These are phyloP conservation scores for Aspergillus candidus DNA, from an alignment of 2,329 filamentous ascomycete species.

Conservation along the genomic window DNA sequence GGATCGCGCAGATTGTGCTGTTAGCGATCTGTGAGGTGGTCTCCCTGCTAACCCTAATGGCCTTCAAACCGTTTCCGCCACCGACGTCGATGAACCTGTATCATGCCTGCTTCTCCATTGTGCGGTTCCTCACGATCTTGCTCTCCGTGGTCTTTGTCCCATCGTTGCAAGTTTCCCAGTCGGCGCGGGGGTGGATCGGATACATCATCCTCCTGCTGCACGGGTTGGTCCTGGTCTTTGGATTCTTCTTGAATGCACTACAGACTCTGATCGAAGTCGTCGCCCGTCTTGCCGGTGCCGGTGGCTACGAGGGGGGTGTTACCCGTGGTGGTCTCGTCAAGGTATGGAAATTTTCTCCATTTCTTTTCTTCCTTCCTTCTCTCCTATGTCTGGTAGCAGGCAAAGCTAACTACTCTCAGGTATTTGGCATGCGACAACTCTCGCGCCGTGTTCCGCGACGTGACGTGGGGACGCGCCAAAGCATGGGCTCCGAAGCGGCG, in stretches of 20 bases:
- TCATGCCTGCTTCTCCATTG: slow-evolving; percentile 72
- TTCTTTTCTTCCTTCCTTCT: slow-evolving; percentile 1
- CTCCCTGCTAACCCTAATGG: slow-evolving; percentile 76
- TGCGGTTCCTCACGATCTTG: slow-evolving; percentile 70
- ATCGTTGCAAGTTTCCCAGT: slow-evolving; percentile 69
- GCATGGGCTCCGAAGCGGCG: slow-evolving; percentile 72
- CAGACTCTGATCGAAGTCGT: slow-evolving; percentile 87
- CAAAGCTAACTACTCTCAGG: slow-evolving; percentile 31
- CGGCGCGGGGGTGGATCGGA: slow-evolving; percentile 86
- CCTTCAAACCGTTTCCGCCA: slow-evolving; percentile 82
- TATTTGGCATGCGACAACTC: slow-evolving; percentile 85
- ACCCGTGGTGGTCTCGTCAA: slow-evolving; percentile 78
- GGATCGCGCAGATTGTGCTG: slow-evolving; percentile 86
- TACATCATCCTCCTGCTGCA: slow-evolving; percentile 87
- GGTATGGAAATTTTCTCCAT: slow-evolving; percentile 31
- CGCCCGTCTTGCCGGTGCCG: slow-evolving; percentile 75
- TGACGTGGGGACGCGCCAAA: slow-evolving; percentile 63
- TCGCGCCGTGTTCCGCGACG: slow-evolving; percentile 64
- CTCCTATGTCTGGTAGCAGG: too few relatives aligned
- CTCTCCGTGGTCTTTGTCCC: slow-evolving; percentile 80
- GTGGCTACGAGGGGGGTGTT: slow-evolving; percentile 64
- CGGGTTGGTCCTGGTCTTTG: slow-evolving; percentile 75
- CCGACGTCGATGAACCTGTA: slow-evolving; percentile 97
- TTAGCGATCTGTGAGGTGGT: slow-evolving; percentile 93
- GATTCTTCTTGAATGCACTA: slow-evolving; percentile 86